Conservation (phyloP, 768 basidiomycete genomes). For the Zangia roseola region DNA sequence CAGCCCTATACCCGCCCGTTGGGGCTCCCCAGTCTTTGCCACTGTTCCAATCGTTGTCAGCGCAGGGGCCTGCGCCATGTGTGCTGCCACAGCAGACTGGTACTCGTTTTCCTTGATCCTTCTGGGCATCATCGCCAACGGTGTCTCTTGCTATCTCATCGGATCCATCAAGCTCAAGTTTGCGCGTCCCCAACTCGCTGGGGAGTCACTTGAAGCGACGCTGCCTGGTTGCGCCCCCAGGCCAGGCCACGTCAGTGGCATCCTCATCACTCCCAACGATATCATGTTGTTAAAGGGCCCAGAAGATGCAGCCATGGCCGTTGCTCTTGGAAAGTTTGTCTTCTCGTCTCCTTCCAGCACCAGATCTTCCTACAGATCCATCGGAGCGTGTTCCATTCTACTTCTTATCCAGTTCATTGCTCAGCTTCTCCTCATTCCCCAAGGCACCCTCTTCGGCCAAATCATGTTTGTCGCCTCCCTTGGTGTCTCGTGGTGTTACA, state of each 20-base stretch:
- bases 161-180: constrained; percentile 21
- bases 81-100: constrained; percentile 24
- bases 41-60: constrained; percentile 4
- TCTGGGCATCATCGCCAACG: constrained; percentile 29
- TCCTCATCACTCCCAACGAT: constrained; percentile 3
- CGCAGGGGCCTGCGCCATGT: not conserved
- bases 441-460: constrained; percentile 11
- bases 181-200: constrained; percentile 2
- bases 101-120: constrained; percentile 30
- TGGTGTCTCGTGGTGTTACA: constrained; percentile 32
- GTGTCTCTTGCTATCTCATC: constrained; percentile 25
- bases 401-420: constrained; percentile 29
- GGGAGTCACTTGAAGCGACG: not conserved
- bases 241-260: not conserved
- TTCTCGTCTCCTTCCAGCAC: not conserved
- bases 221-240: no score
- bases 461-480: constrained; percentile 17
- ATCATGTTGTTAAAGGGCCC: constrained; percentile 9
- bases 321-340: constrained; percentile 7
- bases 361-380: constrained; percentile 4
- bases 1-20: not conserved
- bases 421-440: constrained; percentile 23
- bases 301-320: constrained; percentile 13
- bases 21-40: not conserved
- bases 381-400: constrained; percentile 27